Percentiles rank a stretch among this genome's conserved stretches.
phyloP scores from a whole-genome alignment of 2,329 filamentous ascomycete species.

The Neofusicoccum umdonicola region DNA sequence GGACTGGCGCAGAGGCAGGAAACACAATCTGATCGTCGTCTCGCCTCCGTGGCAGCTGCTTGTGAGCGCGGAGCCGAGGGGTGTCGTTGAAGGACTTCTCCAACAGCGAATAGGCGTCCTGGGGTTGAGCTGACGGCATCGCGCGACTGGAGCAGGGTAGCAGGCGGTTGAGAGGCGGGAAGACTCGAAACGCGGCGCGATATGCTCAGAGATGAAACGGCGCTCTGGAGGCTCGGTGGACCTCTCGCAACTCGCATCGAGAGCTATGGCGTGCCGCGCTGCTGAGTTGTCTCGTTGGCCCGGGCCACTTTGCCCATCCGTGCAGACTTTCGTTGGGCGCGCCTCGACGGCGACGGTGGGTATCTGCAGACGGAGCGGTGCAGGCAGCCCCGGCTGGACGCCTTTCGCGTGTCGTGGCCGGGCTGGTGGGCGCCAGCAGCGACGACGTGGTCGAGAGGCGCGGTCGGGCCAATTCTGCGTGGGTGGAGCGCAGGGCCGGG shows the following conservation, averaged over 20 bases:
- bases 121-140: constrained; percentile 20
- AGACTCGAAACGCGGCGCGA: constrained; percentile 6
- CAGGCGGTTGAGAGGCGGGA: constrained; percentile 1
- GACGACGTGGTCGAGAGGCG: not conserved
- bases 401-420: not conserved
- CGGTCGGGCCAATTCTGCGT: not conserved
- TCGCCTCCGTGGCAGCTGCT: constrained; percentile 27
- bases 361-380: constrained; percentile 5
- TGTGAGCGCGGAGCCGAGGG: constrained; percentile 28
- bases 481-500: not conserved
- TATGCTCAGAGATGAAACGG: constrained; percentile 7
- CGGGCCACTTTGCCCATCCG: constrained; percentile 3
- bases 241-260: constrained; percentile 4
- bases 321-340: not conserved
- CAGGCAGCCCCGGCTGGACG: constrained; percentile 7
- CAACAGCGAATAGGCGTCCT: constrained; percentile 29
- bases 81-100: constrained; percentile 30
- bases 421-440: not conserved
- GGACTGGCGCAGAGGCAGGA: constrained; percentile 27
- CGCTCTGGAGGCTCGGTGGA: not conserved
- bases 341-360: constrained; percentile 1
- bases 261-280: not conserved
- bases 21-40: constrained; percentile 27
- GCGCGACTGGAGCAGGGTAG: not conserved
- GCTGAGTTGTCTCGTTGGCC: constrained; percentile 7